Percentiles rank a stretch among this genome's conserved stretches.
These are phyloP conservation scores for Trypanosoma scelopori DNA, from an alignment of 208 protist species.

Conservation along the genomic window DNA sequence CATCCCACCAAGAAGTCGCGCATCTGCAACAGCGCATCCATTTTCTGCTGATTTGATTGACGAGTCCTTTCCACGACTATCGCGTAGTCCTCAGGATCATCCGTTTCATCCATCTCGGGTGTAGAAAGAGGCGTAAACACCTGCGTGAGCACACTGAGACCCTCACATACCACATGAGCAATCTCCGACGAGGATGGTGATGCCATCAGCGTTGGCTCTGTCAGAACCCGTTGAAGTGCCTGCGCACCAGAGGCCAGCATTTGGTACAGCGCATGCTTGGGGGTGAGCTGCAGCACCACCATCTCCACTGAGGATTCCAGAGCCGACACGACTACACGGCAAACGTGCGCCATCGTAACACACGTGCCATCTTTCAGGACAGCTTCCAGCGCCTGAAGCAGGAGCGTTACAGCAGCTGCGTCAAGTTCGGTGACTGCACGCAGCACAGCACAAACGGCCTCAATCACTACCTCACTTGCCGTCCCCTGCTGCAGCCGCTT, in stretches of 20 bases:
- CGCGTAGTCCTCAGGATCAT: conserved; percentile 72
- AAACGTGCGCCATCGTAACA: conserved; percentile 22
- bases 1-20: conserved; percentile 30
- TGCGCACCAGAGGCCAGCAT: conserved; percentile 47
- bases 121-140: conserved; percentile 51
- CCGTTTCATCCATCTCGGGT: conserved; percentile 56
- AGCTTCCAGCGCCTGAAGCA: conserved; percentile 36
- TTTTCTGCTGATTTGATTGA: conserved; percentile 34
- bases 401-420: conserved; percentile 37
- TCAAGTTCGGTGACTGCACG: conserved; percentile 56
- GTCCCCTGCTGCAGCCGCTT: conserved; percentile 20
- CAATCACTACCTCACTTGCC: conserved; percentile 16
- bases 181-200: conserved; percentile 24
- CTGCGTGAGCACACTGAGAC: conserved; percentile 66
- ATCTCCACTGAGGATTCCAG: conserved; percentile 59
- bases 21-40: conserved; percentile 22
- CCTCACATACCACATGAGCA: conserved; percentile 58
- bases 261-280: conserved; percentile 40
- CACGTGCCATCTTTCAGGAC: conserved; percentile 18
- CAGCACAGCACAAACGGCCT: conserved; percentile 46
- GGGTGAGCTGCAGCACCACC: conserved; percentile 44
- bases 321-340: conserved; percentile 45
- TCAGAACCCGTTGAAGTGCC: conserved; percentile 37
- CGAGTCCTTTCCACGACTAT: conserved; percentile 30
- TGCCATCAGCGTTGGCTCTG: neutral